Evolutionary conservation across 2,329 filamentous ascomycete species (phyloP).

Genomic region (Grosmannia serpens): DNA sequence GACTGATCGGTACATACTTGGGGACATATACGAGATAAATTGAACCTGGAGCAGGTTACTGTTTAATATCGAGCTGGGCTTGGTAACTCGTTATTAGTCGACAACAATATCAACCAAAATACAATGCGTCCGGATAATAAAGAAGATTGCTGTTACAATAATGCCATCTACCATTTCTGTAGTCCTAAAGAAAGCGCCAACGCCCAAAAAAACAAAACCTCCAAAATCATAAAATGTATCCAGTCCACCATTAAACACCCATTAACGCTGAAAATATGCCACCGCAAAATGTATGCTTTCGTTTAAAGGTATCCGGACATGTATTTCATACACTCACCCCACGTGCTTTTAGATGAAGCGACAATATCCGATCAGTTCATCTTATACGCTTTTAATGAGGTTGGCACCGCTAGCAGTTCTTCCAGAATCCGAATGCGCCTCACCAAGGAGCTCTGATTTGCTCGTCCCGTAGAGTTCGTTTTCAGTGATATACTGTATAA

Average conservation of each 20-base stretch:
- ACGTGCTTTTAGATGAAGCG: neutral
- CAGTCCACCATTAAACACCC: neutral
- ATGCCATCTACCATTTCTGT: too few relatives aligned
- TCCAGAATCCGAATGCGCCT: slow-evolving; percentile 1
- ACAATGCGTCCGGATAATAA: too few relatives aligned
- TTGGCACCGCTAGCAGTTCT: neutral
- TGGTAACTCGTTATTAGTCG: too few relatives aligned
- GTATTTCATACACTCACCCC: neutral
- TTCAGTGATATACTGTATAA: slow-evolving; percentile 11
- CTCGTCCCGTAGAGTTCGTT: slow-evolving; percentile 9
- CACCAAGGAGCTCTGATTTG: slow-evolving; percentile 5
- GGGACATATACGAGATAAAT: too few relatives aligned
- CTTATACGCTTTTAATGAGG: neutral
- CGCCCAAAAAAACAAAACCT: neutral
- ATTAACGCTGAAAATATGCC: neutral
- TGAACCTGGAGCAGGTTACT: too few relatives aligned
- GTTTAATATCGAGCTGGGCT: too few relatives aligned
- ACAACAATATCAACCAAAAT: too few relatives aligned
- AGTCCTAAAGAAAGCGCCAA: neutral
- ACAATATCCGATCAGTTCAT: neutral
- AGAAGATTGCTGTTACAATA: too few relatives aligned
- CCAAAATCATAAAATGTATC: neutral
- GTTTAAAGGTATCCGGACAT: neutral
- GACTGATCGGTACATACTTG: too few relatives aligned
- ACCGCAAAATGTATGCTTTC: neutral